Evolutionary conservation across 1,139 yeast species (phyloP).

Genomic region (Blastobotrys proliferans): DNA sequence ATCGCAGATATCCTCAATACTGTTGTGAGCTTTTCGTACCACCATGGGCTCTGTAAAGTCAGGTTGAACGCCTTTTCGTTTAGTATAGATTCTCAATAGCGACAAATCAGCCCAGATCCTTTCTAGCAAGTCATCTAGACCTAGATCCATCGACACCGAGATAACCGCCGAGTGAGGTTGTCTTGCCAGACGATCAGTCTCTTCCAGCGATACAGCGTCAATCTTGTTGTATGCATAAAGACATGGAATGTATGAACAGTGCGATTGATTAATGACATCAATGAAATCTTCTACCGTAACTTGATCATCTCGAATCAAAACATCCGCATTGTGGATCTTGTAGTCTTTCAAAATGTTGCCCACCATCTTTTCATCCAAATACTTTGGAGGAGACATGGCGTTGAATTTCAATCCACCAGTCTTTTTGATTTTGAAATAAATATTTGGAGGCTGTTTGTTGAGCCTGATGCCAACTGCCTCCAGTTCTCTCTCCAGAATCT

Average conservation of each 20-base stretch:
- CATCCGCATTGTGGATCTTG: conserved; percentile 90
- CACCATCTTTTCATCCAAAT: conserved; percentile 77
- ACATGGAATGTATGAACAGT: conserved; percentile 85
- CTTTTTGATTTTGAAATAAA: conserved; percentile 70
- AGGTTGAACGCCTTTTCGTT: conserved; percentile 76
- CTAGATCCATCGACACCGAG: conserved; percentile 85
- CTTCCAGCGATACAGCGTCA: conserved; percentile 93
- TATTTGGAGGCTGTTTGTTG: conserved; percentile 77
- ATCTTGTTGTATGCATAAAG: conserved; percentile 91
- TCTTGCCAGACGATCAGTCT: conserved; percentile 85
- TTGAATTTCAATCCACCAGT: conserved; percentile 91
- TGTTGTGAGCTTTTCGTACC: conserved; percentile 66
- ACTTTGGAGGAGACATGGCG: conserved; percentile 74
- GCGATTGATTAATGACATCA: conserved; percentile 83
- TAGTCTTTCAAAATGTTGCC: conserved; percentile 76
- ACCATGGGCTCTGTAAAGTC: conserved; percentile 88
- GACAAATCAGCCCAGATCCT: conserved; percentile 90
- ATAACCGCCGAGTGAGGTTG: conserved; percentile 90
- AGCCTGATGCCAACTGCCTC: conserved; percentile 92
- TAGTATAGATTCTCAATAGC: conserved; percentile 77
- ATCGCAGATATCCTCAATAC: conserved; percentile 86
- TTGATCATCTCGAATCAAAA: conserved; percentile 80
- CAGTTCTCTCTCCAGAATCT: conserved; percentile 79
- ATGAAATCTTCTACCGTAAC: conserved; percentile 92
- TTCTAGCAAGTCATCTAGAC: conserved; percentile 81